Base-by-base conservation (phyloP, 1,139 yeast species). In the Pichia sorboxylosa region DNA sequence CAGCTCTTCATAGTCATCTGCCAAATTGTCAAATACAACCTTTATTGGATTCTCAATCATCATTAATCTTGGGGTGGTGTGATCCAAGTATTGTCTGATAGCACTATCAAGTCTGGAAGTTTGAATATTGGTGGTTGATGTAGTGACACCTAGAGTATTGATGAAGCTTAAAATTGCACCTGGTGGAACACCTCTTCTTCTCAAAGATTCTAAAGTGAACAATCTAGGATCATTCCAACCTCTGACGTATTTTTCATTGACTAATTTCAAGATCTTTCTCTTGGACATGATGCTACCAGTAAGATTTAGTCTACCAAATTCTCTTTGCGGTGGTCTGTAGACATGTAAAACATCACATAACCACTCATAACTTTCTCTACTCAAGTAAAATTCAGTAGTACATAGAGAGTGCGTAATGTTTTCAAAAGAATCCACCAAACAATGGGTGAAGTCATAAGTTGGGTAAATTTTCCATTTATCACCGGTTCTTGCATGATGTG, bases 161-260 rank as follows among this genome's bases (percentile, higher is more conserved):
- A 92, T 82, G 56, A 92, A 92, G 26, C 85, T 72, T 49, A 92
- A 67, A 53, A 92, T 83, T 17, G 97, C 96, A 24, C 97, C 97
- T n/a, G 99, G 98, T 43, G 99, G 98, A 7, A 92, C 78, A 62
- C 99, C 99, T 56, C 99, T 82, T 58, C 99, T 82, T 54, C 84
- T 80, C 39, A 92, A 76, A 29, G 93, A 95, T 49, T 85, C 98
- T 46, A 92, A 69, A 7, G 99, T 92, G 58, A 76, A 90, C 51
- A 92, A 67, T 52, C 99, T 73, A 46, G 99, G 99, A 59, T 92
- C 99, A 58, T 92, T 93, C 98, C 99, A 92, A 28, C 84, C 96
- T 56, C 95, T 74, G 22, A 92, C 99, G 47, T 69, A 63, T 5
- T 69, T 64, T 19, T 77, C 90, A 37, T 72, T 79, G 18, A 92